These are phyloP conservation scores for Cladochytrium replicatum DNA, from an alignment of 192 early-diverging fungal species.

Conservation along the genomic window DNA sequence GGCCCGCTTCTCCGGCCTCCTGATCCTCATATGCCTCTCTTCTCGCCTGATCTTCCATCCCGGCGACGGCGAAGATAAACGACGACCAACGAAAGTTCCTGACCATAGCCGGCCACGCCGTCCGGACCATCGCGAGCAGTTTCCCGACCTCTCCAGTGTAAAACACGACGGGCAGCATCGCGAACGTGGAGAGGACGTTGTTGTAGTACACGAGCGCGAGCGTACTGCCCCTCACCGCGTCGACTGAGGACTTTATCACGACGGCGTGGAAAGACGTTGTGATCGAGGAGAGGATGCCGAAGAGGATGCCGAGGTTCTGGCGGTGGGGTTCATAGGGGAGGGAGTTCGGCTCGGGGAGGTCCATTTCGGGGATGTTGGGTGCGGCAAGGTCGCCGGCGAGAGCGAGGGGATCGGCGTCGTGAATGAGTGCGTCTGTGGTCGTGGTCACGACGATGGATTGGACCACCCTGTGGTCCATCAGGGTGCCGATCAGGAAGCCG, in stretches of 20 bases:
- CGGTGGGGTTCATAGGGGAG: no score
- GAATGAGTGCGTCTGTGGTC: no score
- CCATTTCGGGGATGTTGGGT: no score
- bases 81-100: no score
- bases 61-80: no score
- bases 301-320: slow-evolving; percentile 34
- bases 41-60: no score
- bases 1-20: no score
- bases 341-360: no score
- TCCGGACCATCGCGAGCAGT: slow-evolving; percentile 1
- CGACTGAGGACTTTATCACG: slow-evolving; percentile 43
- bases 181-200: slow-evolving; percentile 35
- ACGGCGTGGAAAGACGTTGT: slow-evolving; percentile 53
- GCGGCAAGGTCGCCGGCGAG: no score
- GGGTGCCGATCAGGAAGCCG: slow-evolving; percentile 44
- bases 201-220: slow-evolving; percentile 53
- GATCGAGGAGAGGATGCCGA: slow-evolving; percentile 38
- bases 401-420: no score
- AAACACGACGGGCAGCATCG: slow-evolving; percentile 36
- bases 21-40: no score
- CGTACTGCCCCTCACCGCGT: slow-evolving; percentile 35
- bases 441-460: background rate
- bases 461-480: slow-evolving; percentile 11
- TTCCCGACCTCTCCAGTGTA: slow-evolving; percentile 29
- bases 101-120: no score